Evolutionary conservation across 768 basidiomycete species (phyloP), one percentile per base, ranked within the genome.

Genomic region (Hericium erinaceus): DNA sequence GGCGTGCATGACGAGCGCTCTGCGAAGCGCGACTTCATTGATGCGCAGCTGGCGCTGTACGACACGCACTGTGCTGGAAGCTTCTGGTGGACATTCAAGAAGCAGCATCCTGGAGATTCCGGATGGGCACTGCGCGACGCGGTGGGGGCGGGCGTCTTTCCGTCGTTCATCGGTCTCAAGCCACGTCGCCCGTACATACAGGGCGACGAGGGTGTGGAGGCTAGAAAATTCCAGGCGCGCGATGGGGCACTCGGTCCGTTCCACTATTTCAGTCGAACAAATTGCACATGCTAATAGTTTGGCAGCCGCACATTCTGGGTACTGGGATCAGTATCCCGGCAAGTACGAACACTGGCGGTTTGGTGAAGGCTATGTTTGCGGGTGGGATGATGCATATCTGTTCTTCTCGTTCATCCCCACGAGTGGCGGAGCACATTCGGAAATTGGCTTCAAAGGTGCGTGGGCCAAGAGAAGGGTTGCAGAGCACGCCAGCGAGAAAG

Each of bases 71-170:
- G 87, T 58, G 81, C 79, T 0, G 91, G 91, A 4, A 87, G 80
- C 79, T 92, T 84, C 72, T 92, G 87, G 67, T 91, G 91, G 91
- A 90, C 87, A 39, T 86, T 82, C 66, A 90, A 84, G 74, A 89
- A 91, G 68, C 77, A 82, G 52, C 66, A 71, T 4, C 68, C 67
- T 3, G 82, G 83, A 56, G 90, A 92, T 70, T 77, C 72, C 4
- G 89, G 89, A 0, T 92, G 90, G 91, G 81, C 80, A 28, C 79
- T 86, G 39, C 74, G 77, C 57, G 84, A 90, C 67, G 84, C 86
- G 0, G 77, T 80, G 1, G 74, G 74, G 24, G 76, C 75, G 2
- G 84, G 83, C 7, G 80, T 87, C 4, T 79, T 90, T 63, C 89
- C 87, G 0, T 58, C 51, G 26, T 58, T 49, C 24, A 54, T 52